These are phyloP conservation scores for Amoebophrya sp. DNA, from an alignment of 169 alveolate genomes.

Conservation along the genomic window DNA sequence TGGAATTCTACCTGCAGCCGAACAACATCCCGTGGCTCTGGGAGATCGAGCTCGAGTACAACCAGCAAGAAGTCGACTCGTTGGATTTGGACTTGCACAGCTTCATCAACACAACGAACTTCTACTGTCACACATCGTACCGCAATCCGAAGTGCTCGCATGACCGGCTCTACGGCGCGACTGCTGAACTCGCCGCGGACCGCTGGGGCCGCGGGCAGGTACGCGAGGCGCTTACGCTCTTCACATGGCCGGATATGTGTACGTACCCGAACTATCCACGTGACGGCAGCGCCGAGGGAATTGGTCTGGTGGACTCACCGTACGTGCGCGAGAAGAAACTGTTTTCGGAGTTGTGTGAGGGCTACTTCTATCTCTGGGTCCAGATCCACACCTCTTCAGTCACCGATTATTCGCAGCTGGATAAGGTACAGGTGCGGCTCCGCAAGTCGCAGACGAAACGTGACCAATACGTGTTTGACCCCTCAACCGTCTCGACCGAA, in stretches of 20 bases:
- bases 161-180: conserved; percentile 2
- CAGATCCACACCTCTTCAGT: background rate
- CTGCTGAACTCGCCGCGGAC: background rate
- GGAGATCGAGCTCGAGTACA: background rate
- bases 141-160: background rate
- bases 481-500: background rate
- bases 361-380: background rate
- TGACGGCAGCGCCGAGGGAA: background rate
- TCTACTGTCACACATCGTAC: background rate
- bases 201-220: background rate
- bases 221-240: background rate
- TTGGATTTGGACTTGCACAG: background rate
- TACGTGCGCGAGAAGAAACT: background rate
- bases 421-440: background rate
- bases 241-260: conserved; percentile 17
- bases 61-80: background rate
- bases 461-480: conserved; percentile 8
- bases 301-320: background rate
- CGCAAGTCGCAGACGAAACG: background rate
- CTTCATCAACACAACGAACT: conserved; percentile 22
- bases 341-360: background rate
- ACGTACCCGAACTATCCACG: background rate
- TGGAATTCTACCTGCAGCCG: background rate
- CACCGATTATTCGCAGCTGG: background rate
- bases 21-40: background rate